phyloP scores from a whole-genome alignment of 73 alveolate genomes.

The Paraurostyla sp. region DNA sequence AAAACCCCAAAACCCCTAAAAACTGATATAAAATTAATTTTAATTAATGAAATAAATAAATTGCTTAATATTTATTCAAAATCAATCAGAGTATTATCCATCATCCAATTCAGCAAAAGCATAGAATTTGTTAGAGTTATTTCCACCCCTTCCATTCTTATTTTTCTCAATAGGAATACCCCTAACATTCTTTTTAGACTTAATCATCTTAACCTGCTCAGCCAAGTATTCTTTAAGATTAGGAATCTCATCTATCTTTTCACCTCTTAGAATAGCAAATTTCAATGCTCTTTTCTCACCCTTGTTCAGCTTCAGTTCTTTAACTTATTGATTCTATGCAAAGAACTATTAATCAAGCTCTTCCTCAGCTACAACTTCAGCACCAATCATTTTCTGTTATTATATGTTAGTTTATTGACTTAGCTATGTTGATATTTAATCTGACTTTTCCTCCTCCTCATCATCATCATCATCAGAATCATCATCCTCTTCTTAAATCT shows the following conservation, averaged over 20 bases:
- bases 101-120: conserved; percentile 43
- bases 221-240: conserved; percentile 48
- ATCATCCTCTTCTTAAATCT: neutral
- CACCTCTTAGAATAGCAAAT: conserved; percentile 70
- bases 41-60: neutral
- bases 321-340: neutral
- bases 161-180: neutral
- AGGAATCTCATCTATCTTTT: conserved; percentile 56
- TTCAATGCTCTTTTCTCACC: conserved; percentile 75
- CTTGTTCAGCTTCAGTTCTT: conserved; percentile 56
- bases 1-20: no score
- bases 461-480: conserved; percentile 54
- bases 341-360: conserved; percentile 64
- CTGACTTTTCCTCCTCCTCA: conserved; percentile 40
- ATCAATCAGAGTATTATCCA: conserved; percentile 9
- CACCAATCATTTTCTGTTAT: neutral
- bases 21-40: no score
- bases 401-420: neutral
- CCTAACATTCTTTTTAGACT: conserved; percentile 12
- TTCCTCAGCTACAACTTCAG: neutral
- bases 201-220: neutral
- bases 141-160: neutral
- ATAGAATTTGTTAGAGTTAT: conserved; percentile 51
- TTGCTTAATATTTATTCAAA: neutral
- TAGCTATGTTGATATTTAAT: neutral